Conservation (phyloP, 495 filamentous ascomycete genomes). For the Xylaria intraflava region DNA sequence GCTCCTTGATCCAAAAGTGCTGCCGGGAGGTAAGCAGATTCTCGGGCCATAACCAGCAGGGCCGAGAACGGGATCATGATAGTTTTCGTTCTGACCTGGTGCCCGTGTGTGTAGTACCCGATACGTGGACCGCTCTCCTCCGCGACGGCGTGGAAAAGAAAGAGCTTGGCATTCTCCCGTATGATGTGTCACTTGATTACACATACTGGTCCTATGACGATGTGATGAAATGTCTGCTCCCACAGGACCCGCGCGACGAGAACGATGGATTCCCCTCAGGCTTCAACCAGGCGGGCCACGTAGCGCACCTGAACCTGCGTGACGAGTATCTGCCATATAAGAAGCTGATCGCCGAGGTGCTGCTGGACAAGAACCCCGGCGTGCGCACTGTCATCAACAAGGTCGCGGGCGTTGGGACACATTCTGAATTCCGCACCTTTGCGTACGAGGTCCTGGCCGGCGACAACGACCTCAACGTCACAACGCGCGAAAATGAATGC, state of each 20-base stretch:
- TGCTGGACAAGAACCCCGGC: slow-evolving; percentile 75
- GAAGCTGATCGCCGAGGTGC: slow-evolving; percentile 69
- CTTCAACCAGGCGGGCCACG: slow-evolving; percentile 81
- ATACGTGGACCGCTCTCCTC: slow-evolving; percentile 68
- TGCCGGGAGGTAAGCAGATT: slow-evolving; percentile 51
- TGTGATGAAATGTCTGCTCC: slow-evolving; percentile 71
- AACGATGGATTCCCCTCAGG: slow-evolving; percentile 75
- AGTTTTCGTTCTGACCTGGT: slow-evolving; percentile 7
- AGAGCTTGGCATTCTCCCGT: slow-evolving; percentile 63
- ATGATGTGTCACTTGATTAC: slow-evolving; percentile 70
- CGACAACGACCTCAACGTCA: slow-evolving; percentile 69
- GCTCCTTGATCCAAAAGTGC: slow-evolving; percentile 64
- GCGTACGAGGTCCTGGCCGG: slow-evolving; percentile 86
- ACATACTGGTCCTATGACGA: slow-evolving; percentile 80
- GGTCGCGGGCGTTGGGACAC: slow-evolving; percentile 73
- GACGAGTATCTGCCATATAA: slow-evolving; percentile 75
- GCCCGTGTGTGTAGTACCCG: slow-evolving; percentile 48
- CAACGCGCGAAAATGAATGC: slow-evolving; percentile 58
- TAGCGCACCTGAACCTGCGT: slow-evolving; percentile 89
- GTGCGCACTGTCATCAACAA: slow-evolving; percentile 95
- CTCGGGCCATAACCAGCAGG: neutral
- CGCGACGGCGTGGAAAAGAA: slow-evolving; percentile 58
- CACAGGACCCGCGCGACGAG: slow-evolving; percentile 48
- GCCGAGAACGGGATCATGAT: slow-evolving; percentile 1
- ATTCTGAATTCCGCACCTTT: slow-evolving; percentile 88